phyloP scores from a whole-genome alignment of 2,329 filamentous ascomycete species.

The Didymella exigua region DNA sequence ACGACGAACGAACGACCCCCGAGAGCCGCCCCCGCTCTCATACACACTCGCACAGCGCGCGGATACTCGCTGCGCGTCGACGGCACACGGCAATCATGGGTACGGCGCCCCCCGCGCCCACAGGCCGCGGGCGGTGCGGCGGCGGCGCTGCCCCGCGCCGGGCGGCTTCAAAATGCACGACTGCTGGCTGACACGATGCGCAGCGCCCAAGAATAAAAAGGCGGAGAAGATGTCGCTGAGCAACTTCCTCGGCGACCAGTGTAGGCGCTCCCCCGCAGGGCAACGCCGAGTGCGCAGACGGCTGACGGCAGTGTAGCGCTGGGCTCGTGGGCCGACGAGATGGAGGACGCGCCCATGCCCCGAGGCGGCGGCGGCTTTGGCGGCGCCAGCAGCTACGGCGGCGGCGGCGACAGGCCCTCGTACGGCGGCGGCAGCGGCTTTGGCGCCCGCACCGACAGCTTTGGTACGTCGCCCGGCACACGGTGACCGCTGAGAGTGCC shows the following conservation, averaged over 20 bases:
- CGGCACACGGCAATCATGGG: slow-evolving; percentile 64
- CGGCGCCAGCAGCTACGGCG: slow-evolving; percentile 48
- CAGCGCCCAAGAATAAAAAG: slow-evolving; percentile 92
- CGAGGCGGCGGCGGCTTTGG: slow-evolving; percentile 58
- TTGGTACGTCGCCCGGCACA: too few species aligned
- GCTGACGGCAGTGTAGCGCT: slow-evolving; percentile 59
- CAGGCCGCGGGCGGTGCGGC: slow-evolving; percentile 24
- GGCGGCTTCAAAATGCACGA: slow-evolving; percentile 18
- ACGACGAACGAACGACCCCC: slow-evolving; percentile 20
- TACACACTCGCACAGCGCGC: slow-evolving; percentile 44
- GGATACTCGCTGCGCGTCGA: slow-evolving; percentile 45
- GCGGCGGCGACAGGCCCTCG: slow-evolving; percentile 56
- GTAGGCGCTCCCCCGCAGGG: slow-evolving; percentile 62
- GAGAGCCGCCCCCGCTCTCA: slow-evolving; percentile 41
- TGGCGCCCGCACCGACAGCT: slow-evolving; percentile 47
- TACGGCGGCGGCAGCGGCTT: slow-evolving; percentile 52
- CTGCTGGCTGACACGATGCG: slow-evolving; percentile 52
- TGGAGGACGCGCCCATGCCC: slow-evolving; percentile 81
- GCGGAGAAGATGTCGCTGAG: slow-evolving; percentile 96
- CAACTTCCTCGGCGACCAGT: slow-evolving; percentile 90
- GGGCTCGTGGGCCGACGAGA: slow-evolving; percentile 98
- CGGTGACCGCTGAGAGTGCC: too few species aligned
- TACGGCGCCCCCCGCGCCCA: slow-evolving; percentile 46
- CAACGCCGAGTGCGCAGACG: slow-evolving; percentile 18
- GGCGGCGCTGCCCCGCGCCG: slow-evolving; percentile 36